Evolutionary conservation across 192 early-diverging fungal species (phyloP).

Genomic region (Cladochytrium replicatum): DNA sequence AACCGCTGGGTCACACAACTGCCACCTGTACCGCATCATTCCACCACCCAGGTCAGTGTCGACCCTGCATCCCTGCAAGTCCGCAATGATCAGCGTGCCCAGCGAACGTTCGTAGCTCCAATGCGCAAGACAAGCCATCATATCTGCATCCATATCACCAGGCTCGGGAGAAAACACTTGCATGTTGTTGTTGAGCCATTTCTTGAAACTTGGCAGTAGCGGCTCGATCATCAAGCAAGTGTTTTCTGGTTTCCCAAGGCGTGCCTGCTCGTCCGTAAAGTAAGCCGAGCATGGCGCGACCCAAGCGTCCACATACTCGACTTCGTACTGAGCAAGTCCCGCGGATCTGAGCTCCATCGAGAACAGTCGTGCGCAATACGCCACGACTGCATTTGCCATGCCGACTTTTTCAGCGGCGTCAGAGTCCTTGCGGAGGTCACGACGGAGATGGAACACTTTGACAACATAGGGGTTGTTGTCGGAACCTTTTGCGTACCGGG

Average conservation of each 20-base stretch:
- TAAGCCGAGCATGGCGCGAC: neutral
- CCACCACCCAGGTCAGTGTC: too few relatives aligned
- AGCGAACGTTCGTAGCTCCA: neutral
- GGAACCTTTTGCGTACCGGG: neutral
- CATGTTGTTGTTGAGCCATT: slow-evolving; percentile 1
- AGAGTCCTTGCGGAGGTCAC: neutral
- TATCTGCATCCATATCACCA: neutral
- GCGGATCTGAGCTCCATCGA: neutral
- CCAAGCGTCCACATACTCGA: neutral
- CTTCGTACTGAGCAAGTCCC: neutral
- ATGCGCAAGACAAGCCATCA: neutral
- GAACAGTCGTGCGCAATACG: neutral
- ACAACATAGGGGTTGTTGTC: neutral
- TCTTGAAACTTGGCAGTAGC: neutral
- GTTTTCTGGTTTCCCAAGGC: neutral
- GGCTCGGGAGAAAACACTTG: neutral
- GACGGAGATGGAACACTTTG: neutral
- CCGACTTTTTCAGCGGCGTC: neutral
- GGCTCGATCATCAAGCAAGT: neutral
- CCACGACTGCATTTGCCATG: neutral
- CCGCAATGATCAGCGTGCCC: neutral
- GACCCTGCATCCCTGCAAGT: neutral
- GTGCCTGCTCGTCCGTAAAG: neutral
- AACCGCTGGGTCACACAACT: neutral
- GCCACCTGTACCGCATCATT: neutral